Evolutionary conservation across 1,139 yeast species (phyloP), one percentile per base, ranked within the genome.

Genomic region (Saccharomyces hybrid): DNA sequence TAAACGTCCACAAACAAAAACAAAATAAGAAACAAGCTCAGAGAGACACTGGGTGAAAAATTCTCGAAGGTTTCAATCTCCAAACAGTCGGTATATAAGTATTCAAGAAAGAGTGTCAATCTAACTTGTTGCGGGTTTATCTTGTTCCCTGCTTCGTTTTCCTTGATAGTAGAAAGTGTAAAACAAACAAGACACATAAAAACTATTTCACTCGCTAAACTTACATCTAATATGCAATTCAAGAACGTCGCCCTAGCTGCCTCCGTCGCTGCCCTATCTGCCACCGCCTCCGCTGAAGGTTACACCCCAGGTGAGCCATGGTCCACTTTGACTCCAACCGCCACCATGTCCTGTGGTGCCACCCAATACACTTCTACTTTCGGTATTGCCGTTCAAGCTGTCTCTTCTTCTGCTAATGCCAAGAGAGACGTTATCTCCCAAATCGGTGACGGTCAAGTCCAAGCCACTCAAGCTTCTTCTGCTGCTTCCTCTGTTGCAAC

Each of bases 291-390:
- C 29, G 64, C 66, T 53, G 68, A 66, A 32, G 69, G 71, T 48
- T 64, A 64, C 61, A 57, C 66, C 53, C 66, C 72, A 55, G 60
- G 66, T 56, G 56, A 61, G 47, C 62, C 71, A 50, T 73, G 73
- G 73, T 60, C 73, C 52, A 72, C 75, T 51, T 63, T 72, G 63
- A 70, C 74, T n/a, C 74, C 74, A 59, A 57, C 64, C 20, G 63
- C 65, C 38, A 64, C 74, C 27, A 67, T 65, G 59, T 64, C 67
- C 50, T 59, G 71, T 52, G 75, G 72, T 63, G 64, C 73, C 50
- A 75, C 82, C 44, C 77, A 76, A 66, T 76, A 75, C 69, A 59
- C 76, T 25, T 67, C 72, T 51, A 64, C 68, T 50, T 81, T 81
- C 64, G 84, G 84, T 66, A 76, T 78, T 54, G 72, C 67, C 50